phyloP scores from a whole-genome alignment of 179 eudicot species.

The Heliamphora pulchella region DNA sequence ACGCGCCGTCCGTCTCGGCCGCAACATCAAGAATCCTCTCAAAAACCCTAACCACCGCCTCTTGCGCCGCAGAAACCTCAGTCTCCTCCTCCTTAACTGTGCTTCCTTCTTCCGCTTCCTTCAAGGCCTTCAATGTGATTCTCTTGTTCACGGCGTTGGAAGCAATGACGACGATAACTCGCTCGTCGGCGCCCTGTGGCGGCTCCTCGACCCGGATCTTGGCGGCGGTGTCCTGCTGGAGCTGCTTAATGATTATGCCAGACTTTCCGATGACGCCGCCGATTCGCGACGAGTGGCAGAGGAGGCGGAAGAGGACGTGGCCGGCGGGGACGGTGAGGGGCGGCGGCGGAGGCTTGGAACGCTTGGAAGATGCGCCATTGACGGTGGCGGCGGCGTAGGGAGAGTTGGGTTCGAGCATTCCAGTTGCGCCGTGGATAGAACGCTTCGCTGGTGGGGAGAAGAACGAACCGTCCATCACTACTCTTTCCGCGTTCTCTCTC shows the following conservation, averaged over 20 bases:
- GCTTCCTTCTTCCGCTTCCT: not conserved
- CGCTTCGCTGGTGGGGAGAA: slow-evolving; percentile 23
- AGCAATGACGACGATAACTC: slow-evolving; percentile 44
- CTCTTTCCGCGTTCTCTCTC: not conserved
- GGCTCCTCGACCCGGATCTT: slow-evolving; percentile 54
- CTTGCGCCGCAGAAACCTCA: slow-evolving; percentile 56
- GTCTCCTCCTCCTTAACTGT: not conserved
- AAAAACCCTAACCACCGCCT: slow-evolving; percentile 65
- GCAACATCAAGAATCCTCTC: slow-evolving; percentile 67
- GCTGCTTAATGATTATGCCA: slow-evolving; percentile 57
- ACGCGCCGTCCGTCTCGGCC: slow-evolving; percentile 36
- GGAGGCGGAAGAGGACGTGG: slow-evolving; percentile 49
- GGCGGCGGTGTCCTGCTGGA: slow-evolving; percentile 51
- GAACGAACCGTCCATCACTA: not conserved
- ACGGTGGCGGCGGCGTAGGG: slow-evolving; percentile 6
- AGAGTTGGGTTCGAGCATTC: not conserved
- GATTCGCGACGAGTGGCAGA: slow-evolving; percentile 53
- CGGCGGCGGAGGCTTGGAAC: slow-evolving; percentile 21
- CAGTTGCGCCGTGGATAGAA: slow-evolving; percentile 15
- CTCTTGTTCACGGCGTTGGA: slow-evolving; percentile 18
- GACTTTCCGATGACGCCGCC: slow-evolving; percentile 79
- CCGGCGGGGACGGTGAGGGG: slow-evolving; percentile 29
- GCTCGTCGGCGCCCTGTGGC: slow-evolving; percentile 30
- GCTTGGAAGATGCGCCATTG: slow-evolving; percentile 20
- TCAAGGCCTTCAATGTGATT: slow-evolving; percentile 6